phyloP scores from a whole-genome alignment of 192 early-diverging fungal species.

The Umbelopsis vinacea region DNA sequence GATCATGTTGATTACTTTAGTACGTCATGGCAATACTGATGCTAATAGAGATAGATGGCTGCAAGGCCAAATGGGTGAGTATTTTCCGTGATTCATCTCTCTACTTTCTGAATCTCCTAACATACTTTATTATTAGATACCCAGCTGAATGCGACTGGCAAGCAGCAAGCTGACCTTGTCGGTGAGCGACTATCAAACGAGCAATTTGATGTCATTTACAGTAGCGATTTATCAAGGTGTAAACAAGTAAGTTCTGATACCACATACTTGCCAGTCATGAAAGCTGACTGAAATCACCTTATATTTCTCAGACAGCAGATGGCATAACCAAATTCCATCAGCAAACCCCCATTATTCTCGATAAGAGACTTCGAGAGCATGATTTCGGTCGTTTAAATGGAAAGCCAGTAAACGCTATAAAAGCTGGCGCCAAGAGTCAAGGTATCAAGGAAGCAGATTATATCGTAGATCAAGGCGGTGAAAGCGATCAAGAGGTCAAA shows the following conservation, averaged over 20 bases:
- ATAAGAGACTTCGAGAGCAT: constrained; percentile 23
- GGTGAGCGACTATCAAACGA: constrained; percentile 27
- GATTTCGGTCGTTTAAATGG: constrained; percentile 30
- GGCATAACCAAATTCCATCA: constrained; percentile 26
- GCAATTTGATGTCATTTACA: constrained; percentile 26
- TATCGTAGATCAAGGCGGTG: constrained; percentile 20
- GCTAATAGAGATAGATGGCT: constrained; percentile 34
- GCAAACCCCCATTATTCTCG: background rate
- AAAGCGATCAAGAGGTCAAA: constrained; percentile 22
- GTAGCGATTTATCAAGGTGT: constrained; percentile 34
- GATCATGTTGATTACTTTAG: constrained; percentile 28
- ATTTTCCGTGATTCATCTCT: background rate
- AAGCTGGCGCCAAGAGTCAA: background rate
- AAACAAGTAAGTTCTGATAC: constrained; percentile 23
- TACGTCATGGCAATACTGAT: constrained; percentile 43
- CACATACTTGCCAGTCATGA: background rate
- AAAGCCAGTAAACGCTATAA: background rate
- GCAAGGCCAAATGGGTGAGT: constrained; percentile 37
- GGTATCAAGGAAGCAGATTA: background rate
- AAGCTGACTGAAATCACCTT: background rate
- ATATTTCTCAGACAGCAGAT: constrained; percentile 20
- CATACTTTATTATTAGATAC: constrained; percentile 27
- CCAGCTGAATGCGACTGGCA: constrained; percentile 20
- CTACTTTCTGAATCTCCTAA: too few species aligned
- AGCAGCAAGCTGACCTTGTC: constrained; percentile 25